Conservation (phyloP, 2,329 filamentous ascomycete species). For the Neoarthrinium moseri region DNA sequence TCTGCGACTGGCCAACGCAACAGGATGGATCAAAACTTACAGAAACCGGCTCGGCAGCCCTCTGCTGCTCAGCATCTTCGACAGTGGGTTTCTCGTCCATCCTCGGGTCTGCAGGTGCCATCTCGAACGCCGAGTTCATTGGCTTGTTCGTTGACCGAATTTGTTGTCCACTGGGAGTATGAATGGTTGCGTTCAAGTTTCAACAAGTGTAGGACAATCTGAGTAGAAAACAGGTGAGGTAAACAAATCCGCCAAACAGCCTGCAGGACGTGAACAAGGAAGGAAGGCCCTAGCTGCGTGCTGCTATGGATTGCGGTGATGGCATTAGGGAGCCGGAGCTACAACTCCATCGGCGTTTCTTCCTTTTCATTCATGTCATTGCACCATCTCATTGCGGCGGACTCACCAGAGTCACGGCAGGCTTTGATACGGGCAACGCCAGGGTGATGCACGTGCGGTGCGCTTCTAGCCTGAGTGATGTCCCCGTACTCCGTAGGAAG, state of each 20-base stretch:
- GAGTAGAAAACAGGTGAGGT: too few relatives aligned
- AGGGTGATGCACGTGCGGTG: too few relatives aligned
- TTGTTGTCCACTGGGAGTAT: too few relatives aligned
- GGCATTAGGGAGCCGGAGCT: too few relatives aligned
- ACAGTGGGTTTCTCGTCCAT: not conserved
- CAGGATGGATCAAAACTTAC: not conserved
- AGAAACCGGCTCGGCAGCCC: not conserved
- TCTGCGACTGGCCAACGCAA: too few relatives aligned
- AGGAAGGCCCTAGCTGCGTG: not conserved
- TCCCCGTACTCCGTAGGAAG: not conserved
- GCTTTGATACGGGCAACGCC: too few relatives aligned
- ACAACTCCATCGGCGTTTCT: too few relatives aligned
- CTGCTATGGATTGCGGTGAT: too few relatives aligned
- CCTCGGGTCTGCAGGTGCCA: conserved; percentile 30
- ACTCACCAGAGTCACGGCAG: not conserved
- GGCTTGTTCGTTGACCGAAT: too few relatives aligned
- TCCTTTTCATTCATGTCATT: too few relatives aligned
- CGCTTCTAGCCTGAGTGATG: not conserved
- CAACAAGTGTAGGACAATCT: too few relatives aligned
- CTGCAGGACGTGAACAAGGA: not conserved
- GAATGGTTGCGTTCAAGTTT: too few relatives aligned
- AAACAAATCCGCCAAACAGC: not conserved
- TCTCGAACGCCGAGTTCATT: conserved; percentile 40
- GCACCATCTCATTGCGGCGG: not conserved
- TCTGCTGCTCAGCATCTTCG: not conserved